phyloP scores from a whole-genome alignment of 73 alveolate species.

The Uronychia setigera region DNA sequence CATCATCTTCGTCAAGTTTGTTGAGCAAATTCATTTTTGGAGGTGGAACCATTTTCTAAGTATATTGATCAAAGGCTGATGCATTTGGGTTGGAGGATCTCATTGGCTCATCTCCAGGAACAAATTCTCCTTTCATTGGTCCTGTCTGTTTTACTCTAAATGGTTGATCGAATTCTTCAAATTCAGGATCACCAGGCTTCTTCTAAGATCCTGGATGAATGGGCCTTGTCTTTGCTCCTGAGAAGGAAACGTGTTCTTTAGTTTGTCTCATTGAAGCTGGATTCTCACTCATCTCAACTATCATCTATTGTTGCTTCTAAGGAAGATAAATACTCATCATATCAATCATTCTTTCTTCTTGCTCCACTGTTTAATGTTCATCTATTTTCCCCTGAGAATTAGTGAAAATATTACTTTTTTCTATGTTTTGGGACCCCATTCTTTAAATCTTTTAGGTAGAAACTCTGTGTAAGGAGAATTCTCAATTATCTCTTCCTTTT shows the following conservation, averaged over 20 bases:
- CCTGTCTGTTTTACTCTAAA: not conserved
- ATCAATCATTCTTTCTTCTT: not conserved
- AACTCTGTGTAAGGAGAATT: slow-evolving; percentile 65
- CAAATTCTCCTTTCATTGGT: not conserved
- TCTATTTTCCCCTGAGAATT: too few relatives aligned
- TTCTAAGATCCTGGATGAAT: not conserved
- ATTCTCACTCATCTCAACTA: not conserved
- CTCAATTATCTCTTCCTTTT: slow-evolving; percentile 19
- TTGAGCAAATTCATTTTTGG: not conserved
- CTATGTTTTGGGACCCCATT: slow-evolving; percentile 40
- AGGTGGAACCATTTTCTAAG: not conserved
- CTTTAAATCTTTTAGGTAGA: slow-evolving; percentile 56
- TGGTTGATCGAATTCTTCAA: not conserved
- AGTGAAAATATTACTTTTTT: not conserved
- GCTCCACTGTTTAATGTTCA: not conserved
- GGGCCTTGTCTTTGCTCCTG: not conserved
- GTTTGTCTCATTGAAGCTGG: not conserved
- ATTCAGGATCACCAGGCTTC: not conserved
- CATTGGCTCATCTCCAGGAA: not conserved
- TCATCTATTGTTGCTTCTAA: not conserved
- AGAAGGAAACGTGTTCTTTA: not conserved
- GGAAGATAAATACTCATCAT: not conserved
- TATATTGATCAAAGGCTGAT: not conserved
- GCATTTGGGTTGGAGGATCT: not conserved
- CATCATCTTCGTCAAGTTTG: not conserved